Evolutionary conservation across 768 basidiomycete species (phyloP).

Genomic region (Amanita rubescens): DNA sequence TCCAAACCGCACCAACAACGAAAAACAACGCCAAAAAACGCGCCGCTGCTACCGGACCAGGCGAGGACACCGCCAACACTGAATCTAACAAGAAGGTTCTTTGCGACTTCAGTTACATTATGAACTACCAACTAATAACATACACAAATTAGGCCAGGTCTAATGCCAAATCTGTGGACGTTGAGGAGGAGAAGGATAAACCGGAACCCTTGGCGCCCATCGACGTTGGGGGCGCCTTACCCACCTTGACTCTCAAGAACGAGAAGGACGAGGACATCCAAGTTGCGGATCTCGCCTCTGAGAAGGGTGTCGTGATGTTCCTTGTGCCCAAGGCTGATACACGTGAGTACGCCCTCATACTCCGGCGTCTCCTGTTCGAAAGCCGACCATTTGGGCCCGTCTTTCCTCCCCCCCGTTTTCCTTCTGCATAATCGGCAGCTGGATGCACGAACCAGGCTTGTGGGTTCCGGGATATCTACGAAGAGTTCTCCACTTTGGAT

Average conservation of each 20-base stretch:
- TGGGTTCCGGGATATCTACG: conserved; percentile 79
- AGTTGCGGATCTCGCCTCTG: conserved; percentile 50
- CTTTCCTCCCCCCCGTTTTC: not conserved
- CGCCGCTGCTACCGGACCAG: conserved; percentile 27
- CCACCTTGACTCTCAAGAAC: conserved; percentile 71
- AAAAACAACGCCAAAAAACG: conserved; percentile 29
- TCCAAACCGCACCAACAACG: conserved; percentile 20
- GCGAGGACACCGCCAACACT: conserved; percentile 13
- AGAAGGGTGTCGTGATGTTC: conserved; percentile 77
- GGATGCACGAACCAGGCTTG: conserved; percentile 94
- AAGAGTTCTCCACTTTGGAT: conserved; percentile 59
- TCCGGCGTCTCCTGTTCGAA: not conserved
- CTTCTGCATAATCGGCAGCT: conserved; percentile 39
- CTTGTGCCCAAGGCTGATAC: conserved; percentile 83
- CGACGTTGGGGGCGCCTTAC: conserved; percentile 67
- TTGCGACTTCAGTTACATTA: not conserved
- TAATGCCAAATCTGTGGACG: conserved; percentile 7
- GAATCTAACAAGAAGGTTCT: conserved; percentile 26
- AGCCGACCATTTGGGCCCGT: no score
- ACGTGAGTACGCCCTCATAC: conserved; percentile 35
- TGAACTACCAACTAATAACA: not conserved
- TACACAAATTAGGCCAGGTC: conserved; percentile 2
- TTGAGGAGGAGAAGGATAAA: conserved; percentile 15
- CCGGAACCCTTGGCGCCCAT: conserved; percentile 2
- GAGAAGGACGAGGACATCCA: conserved; percentile 79